Conservation (phyloP, 2,329 filamentous ascomycete genomes). For the Fusarium sp. region DNA sequence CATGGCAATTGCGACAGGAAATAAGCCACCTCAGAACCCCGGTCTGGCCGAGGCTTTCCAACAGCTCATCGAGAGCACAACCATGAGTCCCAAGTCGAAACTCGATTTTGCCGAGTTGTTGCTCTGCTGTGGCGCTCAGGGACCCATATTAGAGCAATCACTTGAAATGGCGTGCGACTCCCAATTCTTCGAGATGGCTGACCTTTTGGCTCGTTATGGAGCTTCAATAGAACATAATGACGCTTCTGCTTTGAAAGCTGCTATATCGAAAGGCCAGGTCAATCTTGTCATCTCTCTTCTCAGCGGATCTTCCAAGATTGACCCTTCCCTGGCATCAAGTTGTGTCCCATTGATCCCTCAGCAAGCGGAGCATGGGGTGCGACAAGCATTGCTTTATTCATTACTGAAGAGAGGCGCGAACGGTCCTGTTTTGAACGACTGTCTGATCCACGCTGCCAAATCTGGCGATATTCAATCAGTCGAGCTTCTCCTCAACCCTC, state of each 20-base stretch:
- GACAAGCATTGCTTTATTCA: constrained; percentile 57
- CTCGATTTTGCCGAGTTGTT: constrained; percentile 66
- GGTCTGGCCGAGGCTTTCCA: constrained; percentile 64
- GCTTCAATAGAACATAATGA: constrained; percentile 67
- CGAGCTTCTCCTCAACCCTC: constrained; percentile 62
- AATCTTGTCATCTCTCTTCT: constrained; percentile 62
- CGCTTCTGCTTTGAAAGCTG: constrained; percentile 61
- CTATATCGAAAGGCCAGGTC: constrained; percentile 58
- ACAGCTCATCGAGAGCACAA: constrained; percentile 58
- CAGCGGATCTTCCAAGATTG: constrained; percentile 57
- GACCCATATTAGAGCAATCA: constrained; percentile 61
- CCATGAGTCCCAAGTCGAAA: constrained; percentile 62
- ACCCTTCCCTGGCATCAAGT: constrained; percentile 59
- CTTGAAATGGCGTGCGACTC: constrained; percentile 61
- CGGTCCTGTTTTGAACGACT: constrained; percentile 60
- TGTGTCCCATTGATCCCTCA: constrained; percentile 63
- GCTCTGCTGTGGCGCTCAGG: constrained; percentile 68
- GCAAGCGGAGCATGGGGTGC: constrained; percentile 58
- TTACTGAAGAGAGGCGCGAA: constrained; percentile 64
- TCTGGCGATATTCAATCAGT: constrained; percentile 61
- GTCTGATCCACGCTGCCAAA: constrained; percentile 62
- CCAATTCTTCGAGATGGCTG: constrained; percentile 66
- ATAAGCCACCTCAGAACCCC: constrained; percentile 61
- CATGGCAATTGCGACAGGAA: constrained; percentile 65
- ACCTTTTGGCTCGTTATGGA: constrained; percentile 64